phyloP scores from a whole-genome alignment of 2,329 filamentous ascomycete genomes.

The Diaporthe sp. region DNA sequence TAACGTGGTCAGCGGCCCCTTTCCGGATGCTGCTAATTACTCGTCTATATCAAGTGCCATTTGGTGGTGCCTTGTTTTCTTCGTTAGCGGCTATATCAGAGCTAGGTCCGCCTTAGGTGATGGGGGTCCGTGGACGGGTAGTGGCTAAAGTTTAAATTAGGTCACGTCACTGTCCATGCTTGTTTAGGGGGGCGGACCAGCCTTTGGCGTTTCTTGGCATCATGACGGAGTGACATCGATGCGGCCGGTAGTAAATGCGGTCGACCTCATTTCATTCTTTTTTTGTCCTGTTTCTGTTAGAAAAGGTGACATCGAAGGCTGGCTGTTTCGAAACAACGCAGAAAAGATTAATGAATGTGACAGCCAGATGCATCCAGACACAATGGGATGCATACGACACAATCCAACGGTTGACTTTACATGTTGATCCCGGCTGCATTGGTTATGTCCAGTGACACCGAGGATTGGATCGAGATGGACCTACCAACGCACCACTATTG shows the following conservation, averaged over 20 bases:
- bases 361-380: neutral
- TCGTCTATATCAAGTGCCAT: constrained; percentile 14
- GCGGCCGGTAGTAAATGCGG: neutral
- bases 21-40: neutral
- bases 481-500: too few relatives aligned
- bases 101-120: constrained; percentile 11
- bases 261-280: neutral
- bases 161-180: constrained; percentile 30
- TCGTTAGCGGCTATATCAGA: constrained; percentile 24
- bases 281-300: neutral
- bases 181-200: constrained; percentile 15
- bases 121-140: neutral
- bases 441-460: too few relatives aligned
- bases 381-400: too few relatives aligned
- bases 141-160: constrained; percentile 25
- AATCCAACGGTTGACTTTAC: too few relatives aligned
- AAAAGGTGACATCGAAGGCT: neutral
- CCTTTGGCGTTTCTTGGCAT: constrained; percentile 15
- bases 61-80: constrained; percentile 17
- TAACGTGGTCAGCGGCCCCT: neutral
- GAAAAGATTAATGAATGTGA: too few relatives aligned
- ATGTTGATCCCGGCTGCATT: too few relatives aligned
- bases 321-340: neutral
- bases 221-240: constrained; percentile 4
- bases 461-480: too few relatives aligned